Base-by-base conservation (phyloP, 129 eudicot species). In the Silybum marianum region DNA sequence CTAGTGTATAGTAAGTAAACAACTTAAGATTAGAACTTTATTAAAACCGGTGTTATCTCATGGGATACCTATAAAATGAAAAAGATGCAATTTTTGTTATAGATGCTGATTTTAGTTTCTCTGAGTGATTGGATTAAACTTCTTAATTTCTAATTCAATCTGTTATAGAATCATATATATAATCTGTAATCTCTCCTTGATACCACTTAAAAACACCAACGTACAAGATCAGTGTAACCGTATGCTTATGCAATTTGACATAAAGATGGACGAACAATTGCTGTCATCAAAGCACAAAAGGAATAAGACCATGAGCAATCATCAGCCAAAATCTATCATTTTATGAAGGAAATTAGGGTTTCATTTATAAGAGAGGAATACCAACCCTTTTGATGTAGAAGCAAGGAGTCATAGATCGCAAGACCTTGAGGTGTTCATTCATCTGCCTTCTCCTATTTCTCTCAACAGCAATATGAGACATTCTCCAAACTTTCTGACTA, bases 401-500 rank as follows among this genome's bases (percentile, higher is more conserved):
- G 72, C 92, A 89, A 65, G 99, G 99, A 16, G 99, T 96, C 86
- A 96, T 74, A 73, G 99, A 88, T 62, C 99, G 88, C 23, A 96
- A 86, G 76, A 93, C 95, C 84, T 96, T 93, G 80, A 96, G 98
- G 80, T 96, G 92, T 66, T 96, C 98, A 82, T 96, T 96, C 99
- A 96, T 96, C 89, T 93, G 99, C 76, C 91, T 93, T 85, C 99
- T 93, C 81, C 99, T 86, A 82, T 96, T 96, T 78, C 99, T 93
- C 89, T 96, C 99, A 84, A 96, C 99, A 24, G 98, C 90, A 67
- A 96, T 93, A 73, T 96, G 99, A 81, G 99, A 93, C 98, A 96
- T 38, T 0, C 23, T 63, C 9, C 34, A 10, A 21, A 9, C 36
- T 9, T 71, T 72, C 44, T 44, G 46, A 58, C 14, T 39, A 39